phyloP scores from a whole-genome alignment of 345 rosid genomes.

The Syzygium aromaticum region DNA sequence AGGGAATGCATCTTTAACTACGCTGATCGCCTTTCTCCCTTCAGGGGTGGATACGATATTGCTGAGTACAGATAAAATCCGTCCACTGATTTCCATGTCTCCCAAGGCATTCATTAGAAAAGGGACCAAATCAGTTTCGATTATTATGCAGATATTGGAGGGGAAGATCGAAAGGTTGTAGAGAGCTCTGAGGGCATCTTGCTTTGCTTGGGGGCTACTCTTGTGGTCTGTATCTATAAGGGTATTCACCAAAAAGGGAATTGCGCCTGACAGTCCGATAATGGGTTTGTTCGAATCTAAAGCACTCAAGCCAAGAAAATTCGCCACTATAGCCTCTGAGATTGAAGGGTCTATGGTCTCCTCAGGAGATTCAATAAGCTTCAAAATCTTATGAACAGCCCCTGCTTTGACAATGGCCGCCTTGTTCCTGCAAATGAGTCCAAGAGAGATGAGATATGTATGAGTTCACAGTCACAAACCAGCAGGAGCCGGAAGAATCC shows the following conservation, averaged over 20 bases:
- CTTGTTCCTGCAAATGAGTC: slow-evolving; percentile 63
- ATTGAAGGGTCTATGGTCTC: slow-evolving; percentile 30
- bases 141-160: slow-evolving; percentile 42
- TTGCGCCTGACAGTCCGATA: slow-evolving; percentile 88
- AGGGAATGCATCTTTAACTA: slow-evolving; percentile 47
- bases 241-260: slow-evolving; percentile 60
- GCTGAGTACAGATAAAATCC: slow-evolving; percentile 77
- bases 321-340: slow-evolving; percentile 83
- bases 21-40: slow-evolving; percentile 73
- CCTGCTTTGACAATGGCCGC: slow-evolving; percentile 99
- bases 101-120: slow-evolving; percentile 59
- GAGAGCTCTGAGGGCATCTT: slow-evolving; percentile 83
- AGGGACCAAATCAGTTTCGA: slow-evolving; percentile 52
- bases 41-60: slow-evolving; percentile 67
- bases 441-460: background rate
- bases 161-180: slow-evolving; percentile 76
- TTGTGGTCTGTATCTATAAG: slow-evolving; percentile 29
- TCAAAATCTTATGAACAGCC: slow-evolving; percentile 87
- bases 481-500: background rate
- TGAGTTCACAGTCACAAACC: background rate
- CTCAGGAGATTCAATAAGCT: slow-evolving; percentile 58
- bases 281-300: slow-evolving; percentile 82
- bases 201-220: slow-evolving; percentile 57
- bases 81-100: slow-evolving; percentile 87
- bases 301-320: slow-evolving; percentile 90